Conservation (phyloP, 306 rosid genomes). For the Prunus dulcis region DNA sequence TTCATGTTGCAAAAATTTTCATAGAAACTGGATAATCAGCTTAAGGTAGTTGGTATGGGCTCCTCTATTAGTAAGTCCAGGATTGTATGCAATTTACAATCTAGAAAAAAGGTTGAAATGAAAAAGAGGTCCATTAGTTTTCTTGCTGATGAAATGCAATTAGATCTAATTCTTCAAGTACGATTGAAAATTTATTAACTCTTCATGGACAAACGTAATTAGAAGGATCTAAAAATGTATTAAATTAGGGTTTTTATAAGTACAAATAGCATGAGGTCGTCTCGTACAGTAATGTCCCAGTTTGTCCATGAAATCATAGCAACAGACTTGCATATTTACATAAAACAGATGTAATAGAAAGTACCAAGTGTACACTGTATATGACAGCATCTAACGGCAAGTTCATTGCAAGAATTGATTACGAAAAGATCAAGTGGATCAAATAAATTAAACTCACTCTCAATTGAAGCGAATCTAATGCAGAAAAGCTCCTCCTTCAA, state of each 20-base stretch:
- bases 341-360: background rate
- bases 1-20: too few relatives aligned
- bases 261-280: background rate
- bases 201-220: background rate
- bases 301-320: too few relatives aligned
- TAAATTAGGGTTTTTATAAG: background rate
- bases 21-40: too few relatives aligned
- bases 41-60: too few relatives aligned
- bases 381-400: background rate
- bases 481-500: constrained; percentile 95
- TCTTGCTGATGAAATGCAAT: too few relatives aligned
- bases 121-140: too few relatives aligned
- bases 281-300: too few relatives aligned
- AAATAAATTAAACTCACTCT: constrained; percentile 50
- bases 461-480: constrained; percentile 87
- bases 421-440: background rate
- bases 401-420: background rate
- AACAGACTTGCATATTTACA: background rate
- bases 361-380: background rate
- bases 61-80: too few relatives aligned
- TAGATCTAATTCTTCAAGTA: too few relatives aligned
- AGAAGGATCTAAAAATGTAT: background rate
- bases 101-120: too few relatives aligned
- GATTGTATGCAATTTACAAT: too few relatives aligned
- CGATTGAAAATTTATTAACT: too few relatives aligned